Conservation (phyloP, 2,329 filamentous ascomycete species). For the Hymenoscyphus repandus region DNA sequence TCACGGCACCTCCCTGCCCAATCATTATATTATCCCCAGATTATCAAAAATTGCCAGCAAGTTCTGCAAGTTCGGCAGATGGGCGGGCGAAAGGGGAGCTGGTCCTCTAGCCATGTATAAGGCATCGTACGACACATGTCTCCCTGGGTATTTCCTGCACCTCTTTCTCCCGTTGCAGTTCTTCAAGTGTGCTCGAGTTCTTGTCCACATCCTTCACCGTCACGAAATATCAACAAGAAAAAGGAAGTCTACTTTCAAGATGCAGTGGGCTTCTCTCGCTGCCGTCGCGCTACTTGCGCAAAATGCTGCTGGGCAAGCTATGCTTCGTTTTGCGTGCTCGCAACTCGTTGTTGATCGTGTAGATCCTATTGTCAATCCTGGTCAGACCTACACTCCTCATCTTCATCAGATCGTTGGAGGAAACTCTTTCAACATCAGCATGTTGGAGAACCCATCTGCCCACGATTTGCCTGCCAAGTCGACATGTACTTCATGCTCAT, state of each 20-base stretch:
- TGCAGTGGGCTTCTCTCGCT: constrained; percentile 33
- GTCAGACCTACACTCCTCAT: constrained; percentile 15
- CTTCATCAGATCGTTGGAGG: constrained; percentile 22
- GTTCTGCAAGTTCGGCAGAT: neutral
- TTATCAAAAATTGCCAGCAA: neutral
- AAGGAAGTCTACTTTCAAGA: constrained; percentile 17
- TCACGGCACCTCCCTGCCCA: neutral
- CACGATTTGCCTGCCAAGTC: constrained; percentile 14
- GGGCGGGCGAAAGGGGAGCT: neutral
- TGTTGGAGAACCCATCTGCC: constrained; percentile 8
- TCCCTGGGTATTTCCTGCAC: neutral
- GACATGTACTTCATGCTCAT: constrained; percentile 56
- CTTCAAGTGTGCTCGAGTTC: neutral
- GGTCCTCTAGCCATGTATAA: neutral
- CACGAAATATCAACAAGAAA: constrained; percentile 4
- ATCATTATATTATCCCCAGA: constrained; percentile 1
- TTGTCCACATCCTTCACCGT: neutral
- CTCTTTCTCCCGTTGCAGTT: neutral
- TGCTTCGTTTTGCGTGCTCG: constrained; percentile 22
- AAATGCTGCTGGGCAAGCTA: constrained; percentile 26
- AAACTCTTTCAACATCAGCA: constrained; percentile 20
- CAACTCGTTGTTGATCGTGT: constrained; percentile 18
- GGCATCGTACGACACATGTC: constrained; percentile 3
- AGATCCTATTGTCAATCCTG: constrained; percentile 21
- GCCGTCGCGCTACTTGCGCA: constrained; percentile 31